phyloP scores from a whole-genome alignment of 1,284 basidiomycete species.

The Ustilago cynodontis region DNA sequence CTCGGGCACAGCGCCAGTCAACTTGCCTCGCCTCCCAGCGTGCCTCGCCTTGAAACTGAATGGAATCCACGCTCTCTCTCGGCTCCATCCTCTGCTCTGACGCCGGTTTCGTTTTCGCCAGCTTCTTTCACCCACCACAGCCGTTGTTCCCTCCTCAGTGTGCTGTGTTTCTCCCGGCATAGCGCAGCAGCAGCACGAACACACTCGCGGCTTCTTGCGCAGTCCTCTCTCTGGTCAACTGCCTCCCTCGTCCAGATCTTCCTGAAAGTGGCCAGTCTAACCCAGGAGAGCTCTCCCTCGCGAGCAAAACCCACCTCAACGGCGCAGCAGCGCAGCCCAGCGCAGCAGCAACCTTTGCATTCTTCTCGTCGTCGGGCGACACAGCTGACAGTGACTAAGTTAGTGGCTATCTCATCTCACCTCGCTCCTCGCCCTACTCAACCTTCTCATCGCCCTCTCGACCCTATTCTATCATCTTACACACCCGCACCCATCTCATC shows the following conservation, averaged over 20 bases:
- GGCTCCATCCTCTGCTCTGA: constrained; percentile 5
- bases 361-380: neutral
- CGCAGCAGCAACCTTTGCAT: neutral
- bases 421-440: neutral
- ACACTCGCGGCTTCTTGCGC: neutral
- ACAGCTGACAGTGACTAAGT: neutral
- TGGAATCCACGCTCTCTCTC: neutral
- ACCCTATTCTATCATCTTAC: neutral
- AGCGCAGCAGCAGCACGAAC: neutral
- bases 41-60: constrained; percentile 1
- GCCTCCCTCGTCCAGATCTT: neutral
- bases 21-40: neutral
- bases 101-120: neutral
- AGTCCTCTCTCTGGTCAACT: neutral
- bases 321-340: constrained; percentile 5
- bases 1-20: neutral
- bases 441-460: neutral
- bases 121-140: neutral
- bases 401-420: constrained; percentile 14
- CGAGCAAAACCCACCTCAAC: neutral
- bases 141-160: neutral
- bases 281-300: neutral
- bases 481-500: too few species aligned
- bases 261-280: neutral
- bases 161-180: neutral